A percentile compares a stretch with the other conserved stretches of the same genome.
Evolutionary conservation across 352 stramenopile genomes (phyloP).

Genomic region (Pelagophyceae sp.): DNA sequence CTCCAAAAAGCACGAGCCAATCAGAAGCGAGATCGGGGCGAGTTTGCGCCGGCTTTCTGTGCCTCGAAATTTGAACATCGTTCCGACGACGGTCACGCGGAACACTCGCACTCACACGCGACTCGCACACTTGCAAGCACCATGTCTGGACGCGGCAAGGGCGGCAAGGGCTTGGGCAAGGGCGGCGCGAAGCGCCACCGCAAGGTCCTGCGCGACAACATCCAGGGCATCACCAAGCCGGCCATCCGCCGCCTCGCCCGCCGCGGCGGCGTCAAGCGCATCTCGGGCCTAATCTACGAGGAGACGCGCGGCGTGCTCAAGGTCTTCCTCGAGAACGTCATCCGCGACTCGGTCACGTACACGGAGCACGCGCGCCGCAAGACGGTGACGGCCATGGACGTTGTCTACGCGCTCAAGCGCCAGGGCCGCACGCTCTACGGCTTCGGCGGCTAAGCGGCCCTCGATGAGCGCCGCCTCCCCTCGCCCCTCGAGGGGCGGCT

Average conservation of each 20-base stretch:
- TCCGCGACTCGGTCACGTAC: constrained; percentile 87
- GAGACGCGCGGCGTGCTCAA: constrained; percentile 94
- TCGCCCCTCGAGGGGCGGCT: no score
- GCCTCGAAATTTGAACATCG: no score
- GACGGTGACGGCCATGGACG: constrained; percentile 96
- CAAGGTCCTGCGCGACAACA: constrained; percentile 93
- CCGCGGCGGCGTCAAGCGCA: constrained; percentile 94
- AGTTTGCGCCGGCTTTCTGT: no score
- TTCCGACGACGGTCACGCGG: no score
- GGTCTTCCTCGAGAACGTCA: constrained; percentile 96
- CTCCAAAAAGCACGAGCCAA: no score
- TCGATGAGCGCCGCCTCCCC: no score
- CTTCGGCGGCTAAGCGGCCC: constrained; percentile 58
- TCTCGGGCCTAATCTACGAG: constrained; percentile 95
- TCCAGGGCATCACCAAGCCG: constrained; percentile 89
- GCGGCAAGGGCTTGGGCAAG: constrained; percentile 88
- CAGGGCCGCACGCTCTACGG: constrained; percentile 87
- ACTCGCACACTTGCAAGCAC: not conserved
- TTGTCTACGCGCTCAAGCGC: constrained; percentile 95
- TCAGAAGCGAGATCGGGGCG: no score
- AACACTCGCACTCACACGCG: no score
- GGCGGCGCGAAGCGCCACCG: constrained; percentile 89
- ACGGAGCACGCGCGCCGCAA: constrained; percentile 88
- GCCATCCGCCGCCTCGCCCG: constrained; percentile 95
- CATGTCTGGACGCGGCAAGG: constrained; percentile 68